Base-by-base conservation (phyloP, 371 early-diverging fungal genomes). In the Blakeslea trispora region DNA sequence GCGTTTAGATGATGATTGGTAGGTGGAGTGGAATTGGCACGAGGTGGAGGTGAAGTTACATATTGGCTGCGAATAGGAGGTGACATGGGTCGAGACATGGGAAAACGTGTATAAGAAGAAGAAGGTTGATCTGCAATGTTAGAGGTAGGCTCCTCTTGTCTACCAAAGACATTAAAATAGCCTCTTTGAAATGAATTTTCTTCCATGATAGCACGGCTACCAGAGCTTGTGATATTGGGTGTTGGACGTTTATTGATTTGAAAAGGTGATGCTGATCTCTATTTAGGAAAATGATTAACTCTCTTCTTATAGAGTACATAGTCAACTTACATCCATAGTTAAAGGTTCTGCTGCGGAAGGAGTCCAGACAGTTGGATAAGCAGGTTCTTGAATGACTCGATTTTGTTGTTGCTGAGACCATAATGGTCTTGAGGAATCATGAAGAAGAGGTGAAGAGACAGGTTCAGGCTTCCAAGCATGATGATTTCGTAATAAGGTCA, bases 11-110 rank as follows among this genome's bases (percentile, higher is more conserved):
- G 49, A n/a, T 61, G 64, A 46, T 64, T 64, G 18, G 64, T 53
- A 50, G 75, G 75, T 37, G 75, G 75, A 48, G 75, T 75, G 9
- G 75, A 75, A 54, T 71, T 75, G 28, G 75, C 69, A 49, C 75
- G 61, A 47, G 67, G 71, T 48, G 72, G 67, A 45, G 71, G 75
- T 5, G 74, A 69, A 15, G 61, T 57, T 50, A 65, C 53, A 53
- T 71, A 66, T 19, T 66, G 63, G 50, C 57, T 59, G 52, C 60
- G 73, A 14, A 60, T 45, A 39, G 70, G 61, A 50, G 70, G 67
- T 8, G 73, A 69, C 59, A 69, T 66, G 50, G 64, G 59, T 40
- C 62, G 56, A 43, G 54, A 52, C 52, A 52, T 50, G 50, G 56
- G 64, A 44, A 50, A 58, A 48, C 50, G 64, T 54, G 59, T 50